phyloP scores from a whole-genome alignment of 768 basidiomycete species.

The Lactarius quietus region DNA sequence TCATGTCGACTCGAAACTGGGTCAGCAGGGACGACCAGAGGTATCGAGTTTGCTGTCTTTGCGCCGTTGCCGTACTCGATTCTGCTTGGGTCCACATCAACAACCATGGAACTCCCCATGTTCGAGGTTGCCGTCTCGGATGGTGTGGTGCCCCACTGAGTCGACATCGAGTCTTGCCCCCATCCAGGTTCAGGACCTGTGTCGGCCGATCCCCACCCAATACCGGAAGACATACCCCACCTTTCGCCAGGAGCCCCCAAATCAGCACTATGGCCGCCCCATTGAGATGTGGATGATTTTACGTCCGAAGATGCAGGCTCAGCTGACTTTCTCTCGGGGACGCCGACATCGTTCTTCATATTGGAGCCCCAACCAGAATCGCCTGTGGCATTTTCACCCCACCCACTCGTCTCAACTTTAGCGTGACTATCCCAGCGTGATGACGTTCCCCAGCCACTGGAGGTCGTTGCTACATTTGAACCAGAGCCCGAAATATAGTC shows the following conservation, averaged over 20 bases:
- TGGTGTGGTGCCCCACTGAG: background rate
- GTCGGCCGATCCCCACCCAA: conserved; percentile 1
- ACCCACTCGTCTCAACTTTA: background rate
- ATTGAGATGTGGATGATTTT: background rate
- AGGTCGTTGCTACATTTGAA: background rate
- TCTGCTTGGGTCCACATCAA: background rate
- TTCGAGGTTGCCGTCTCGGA: background rate
- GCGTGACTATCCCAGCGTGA: background rate
- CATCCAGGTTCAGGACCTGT: conserved; percentile 3
- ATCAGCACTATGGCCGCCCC: background rate
- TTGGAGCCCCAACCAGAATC: conserved; percentile 11
- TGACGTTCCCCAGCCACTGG: conserved; percentile 2
- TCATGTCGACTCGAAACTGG: background rate
- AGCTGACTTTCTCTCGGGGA: conserved; percentile 2
- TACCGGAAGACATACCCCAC: background rate
- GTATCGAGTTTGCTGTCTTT: background rate
- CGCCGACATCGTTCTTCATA: background rate
- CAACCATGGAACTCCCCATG: background rate
- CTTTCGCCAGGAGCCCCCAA: conserved; percentile 6
- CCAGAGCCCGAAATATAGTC: conserved; percentile 11
- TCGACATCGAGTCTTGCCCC: conserved; percentile 7
- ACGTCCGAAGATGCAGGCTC: background rate
- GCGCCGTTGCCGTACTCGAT: background rate
- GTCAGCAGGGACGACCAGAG: background rate
- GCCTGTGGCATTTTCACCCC: conserved; percentile 12